A percentile compares a stretch with the other conserved stretches of the same genome.
phyloP scores from a whole-genome alignment of 495 filamentous ascomycete genomes.

The Aspergillus conjunctus region DNA sequence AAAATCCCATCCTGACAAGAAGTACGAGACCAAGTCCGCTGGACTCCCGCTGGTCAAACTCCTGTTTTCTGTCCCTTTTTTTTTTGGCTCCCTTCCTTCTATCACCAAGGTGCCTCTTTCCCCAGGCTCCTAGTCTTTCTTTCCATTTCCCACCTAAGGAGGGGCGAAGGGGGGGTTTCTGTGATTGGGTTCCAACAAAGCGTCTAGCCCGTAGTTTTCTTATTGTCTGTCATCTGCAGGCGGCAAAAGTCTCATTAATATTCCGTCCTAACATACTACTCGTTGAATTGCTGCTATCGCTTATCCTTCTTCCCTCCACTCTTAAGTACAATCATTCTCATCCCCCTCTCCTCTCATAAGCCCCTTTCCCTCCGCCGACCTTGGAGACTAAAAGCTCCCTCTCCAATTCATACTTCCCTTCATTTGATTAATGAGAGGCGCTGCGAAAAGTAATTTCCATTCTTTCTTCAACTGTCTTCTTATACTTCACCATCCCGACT shows the following conservation, averaged over 20 bases:
- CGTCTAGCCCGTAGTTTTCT: conserved; percentile 20
- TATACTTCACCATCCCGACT: conserved; percentile 11
- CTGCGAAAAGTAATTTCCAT: conserved; percentile 1
- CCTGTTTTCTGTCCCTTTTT: conserved; percentile 12
- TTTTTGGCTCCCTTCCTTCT: conserved; percentile 11
- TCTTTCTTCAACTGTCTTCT: background rate
- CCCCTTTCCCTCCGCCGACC: conserved; percentile 12
- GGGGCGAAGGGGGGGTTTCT: conserved; percentile 3
- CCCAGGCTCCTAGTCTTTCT: conserved; percentile 2
- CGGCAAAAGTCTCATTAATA: conserved; percentile 25
- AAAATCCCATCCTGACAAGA: conserved; percentile 18
- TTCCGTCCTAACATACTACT: conserved; percentile 24
- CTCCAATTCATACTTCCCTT: conserved; percentile 4
- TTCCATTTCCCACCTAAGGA: background rate
- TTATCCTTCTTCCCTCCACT: conserved; percentile 25
- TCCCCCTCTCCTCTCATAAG: conserved; percentile 15
- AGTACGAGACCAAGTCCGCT: conserved; percentile 3
- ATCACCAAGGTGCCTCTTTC: conserved; percentile 22
- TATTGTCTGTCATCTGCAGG: conserved; percentile 20
- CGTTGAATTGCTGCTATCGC: conserved; percentile 23
- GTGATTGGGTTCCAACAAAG: conserved; percentile 18
- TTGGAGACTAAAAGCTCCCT: background rate
- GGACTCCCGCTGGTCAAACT: conserved; percentile 20
- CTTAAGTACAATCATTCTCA: conserved; percentile 17
- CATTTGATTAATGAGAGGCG: background rate